Conservation (phyloP, 768 basidiomycete species). For the Chiua virens region DNA sequence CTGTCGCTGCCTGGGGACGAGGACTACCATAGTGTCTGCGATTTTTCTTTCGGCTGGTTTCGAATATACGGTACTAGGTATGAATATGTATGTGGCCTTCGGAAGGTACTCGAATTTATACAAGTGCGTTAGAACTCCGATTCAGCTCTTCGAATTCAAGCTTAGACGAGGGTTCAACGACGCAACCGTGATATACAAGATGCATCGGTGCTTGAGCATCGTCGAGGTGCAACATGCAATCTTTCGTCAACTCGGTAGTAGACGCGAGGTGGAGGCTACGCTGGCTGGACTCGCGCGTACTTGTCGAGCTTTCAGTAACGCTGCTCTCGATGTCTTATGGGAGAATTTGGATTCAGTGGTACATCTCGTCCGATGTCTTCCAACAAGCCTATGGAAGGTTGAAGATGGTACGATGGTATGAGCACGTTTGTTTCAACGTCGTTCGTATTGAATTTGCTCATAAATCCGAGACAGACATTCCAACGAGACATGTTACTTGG, state of each 20-base stretch:
- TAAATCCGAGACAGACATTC: conserved; percentile 21
- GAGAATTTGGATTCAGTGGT: conserved; percentile 19
- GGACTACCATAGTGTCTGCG: conserved; percentile 19
- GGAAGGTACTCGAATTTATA: too few relatives aligned
- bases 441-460: neutral
- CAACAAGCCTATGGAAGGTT: conserved; percentile 27
- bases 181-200: neutral
- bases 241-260: conserved; percentile 15
- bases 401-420: neutral
- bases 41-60: neutral
- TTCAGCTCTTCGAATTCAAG: too few relatives aligned
- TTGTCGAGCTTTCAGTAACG: conserved; percentile 21
- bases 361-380: conserved; percentile 25
- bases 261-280: neutral
- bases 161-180: too few relatives aligned
- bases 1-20: conserved; percentile 28
- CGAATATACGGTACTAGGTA: too few relatives aligned
- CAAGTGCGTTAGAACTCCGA: too few relatives aligned
- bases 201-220: conserved; percentile 29
- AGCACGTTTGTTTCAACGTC: neutral
- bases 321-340: conserved; percentile 29
- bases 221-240: conserved; percentile 26
- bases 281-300: conserved; percentile 29
- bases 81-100: too few relatives aligned
- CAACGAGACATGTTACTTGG: conserved; percentile 24